phyloP scores from a whole-genome alignment of 768 basidiomycete species.

The Termitomyces sp. region DNA sequence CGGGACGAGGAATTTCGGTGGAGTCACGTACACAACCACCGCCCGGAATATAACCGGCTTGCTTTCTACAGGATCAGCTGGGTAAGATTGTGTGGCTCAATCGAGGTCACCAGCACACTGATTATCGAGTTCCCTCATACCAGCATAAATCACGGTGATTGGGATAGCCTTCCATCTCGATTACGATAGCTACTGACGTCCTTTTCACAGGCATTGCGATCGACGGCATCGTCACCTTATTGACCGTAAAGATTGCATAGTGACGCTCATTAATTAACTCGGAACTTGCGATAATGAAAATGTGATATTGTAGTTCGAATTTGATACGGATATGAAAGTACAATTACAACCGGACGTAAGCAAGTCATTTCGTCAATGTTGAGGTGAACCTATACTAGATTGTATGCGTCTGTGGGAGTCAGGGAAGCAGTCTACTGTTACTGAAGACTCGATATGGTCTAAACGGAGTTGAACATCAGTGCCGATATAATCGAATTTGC shows the following conservation, averaged over 20 bases:
- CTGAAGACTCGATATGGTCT: not conserved
- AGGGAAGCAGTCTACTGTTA: not conserved
- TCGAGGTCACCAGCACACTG: not conserved
- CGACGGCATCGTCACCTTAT: slow-evolving; percentile 52
- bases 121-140: not conserved
- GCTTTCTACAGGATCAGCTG: slow-evolving; percentile 44
- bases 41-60: slow-evolving; percentile 49
- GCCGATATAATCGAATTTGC: slow-evolving; percentile 7
- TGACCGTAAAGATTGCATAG: slow-evolving; percentile 45
- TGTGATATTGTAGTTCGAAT: not conserved
- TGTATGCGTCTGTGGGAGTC: not conserved
- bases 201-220: slow-evolving; percentile 46
- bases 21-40: slow-evolving; percentile 44
- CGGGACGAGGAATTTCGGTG: slow-evolving; percentile 33
- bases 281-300: not conserved
- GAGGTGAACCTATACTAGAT: not conserved
- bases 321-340: not conserved
- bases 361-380: not conserved
- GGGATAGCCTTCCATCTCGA: not conserved
- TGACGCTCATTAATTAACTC: too few species aligned
- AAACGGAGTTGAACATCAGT: not conserved
- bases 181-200: not conserved
- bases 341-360: not conserved
- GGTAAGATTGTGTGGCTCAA: slow-evolving; percentile 25
- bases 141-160: slow-evolving; percentile 33